A percentile compares a stretch with the other conserved stretches of the same genome.
These are phyloP conservation scores for Parascedosporium putredinis DNA, from an alignment of 2,329 filamentous ascomycete species.

Conservation along the genomic window DNA sequence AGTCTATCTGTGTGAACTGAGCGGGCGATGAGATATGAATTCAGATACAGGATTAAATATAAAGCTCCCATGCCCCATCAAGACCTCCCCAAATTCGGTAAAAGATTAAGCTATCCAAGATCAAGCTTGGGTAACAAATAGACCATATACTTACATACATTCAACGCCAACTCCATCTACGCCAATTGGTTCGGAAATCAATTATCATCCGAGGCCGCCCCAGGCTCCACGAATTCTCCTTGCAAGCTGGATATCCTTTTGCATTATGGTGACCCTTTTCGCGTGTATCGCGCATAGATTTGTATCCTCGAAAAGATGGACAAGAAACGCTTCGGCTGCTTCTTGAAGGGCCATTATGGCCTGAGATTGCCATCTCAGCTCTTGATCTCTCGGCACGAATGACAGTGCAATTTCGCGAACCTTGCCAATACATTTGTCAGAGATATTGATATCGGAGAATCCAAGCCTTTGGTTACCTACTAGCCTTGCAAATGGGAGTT, in stretches of 20 bases:
- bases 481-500: slow-evolving; percentile 70
- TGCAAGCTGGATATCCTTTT: slow-evolving; percentile 94
- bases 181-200: slow-evolving; percentile 14
- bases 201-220: slow-evolving; percentile 51
- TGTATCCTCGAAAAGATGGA: slow-evolving; percentile 92
- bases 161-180: neutral
- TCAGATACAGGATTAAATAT: too few relatives aligned
- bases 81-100: too few relatives aligned
- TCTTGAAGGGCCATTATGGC: slow-evolving; percentile 90
- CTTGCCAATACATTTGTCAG: slow-evolving; percentile 19
- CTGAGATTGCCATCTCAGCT: slow-evolving; percentile 91
- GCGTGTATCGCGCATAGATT: slow-evolving; percentile 96
- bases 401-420: slow-evolving; percentile 64
- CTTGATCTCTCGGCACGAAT: slow-evolving; percentile 50
- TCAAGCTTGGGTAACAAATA: too few relatives aligned
- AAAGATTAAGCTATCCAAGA: too few relatives aligned
- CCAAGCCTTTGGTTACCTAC: slow-evolving; percentile 29
- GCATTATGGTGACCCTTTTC: slow-evolving; percentile 94
- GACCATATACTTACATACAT: neutral
- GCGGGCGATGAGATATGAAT: too few relatives aligned
- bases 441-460: neutral
- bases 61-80: too few relatives aligned
- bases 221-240: slow-evolving; percentile 67
- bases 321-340: slow-evolving; percentile 89
- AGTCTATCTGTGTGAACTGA: too few relatives aligned